A percentile compares a stretch with the other conserved stretches of the same genome.
These are phyloP conservation scores for Irpex sp. DNA, from an alignment of 1,284 basidiomycete genomes.

Conservation along the genomic window DNA sequence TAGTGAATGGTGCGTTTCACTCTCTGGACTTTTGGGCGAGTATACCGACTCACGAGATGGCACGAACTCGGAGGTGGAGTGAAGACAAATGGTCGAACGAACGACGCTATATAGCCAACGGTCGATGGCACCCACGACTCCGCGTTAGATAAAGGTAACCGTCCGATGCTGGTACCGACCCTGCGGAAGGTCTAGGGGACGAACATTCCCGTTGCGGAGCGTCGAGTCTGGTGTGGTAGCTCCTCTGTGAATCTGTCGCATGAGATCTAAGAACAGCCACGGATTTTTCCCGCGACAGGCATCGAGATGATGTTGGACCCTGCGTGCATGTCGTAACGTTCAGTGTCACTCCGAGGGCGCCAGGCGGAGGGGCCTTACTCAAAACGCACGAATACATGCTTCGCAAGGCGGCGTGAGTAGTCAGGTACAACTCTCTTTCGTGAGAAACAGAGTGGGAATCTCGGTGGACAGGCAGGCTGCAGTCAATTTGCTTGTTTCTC, in stretches of 20 bases:
- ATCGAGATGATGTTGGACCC: slow-evolving; percentile 13
- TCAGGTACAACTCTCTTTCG: slow-evolving; percentile 25
- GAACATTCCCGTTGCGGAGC: slow-evolving; percentile 10
- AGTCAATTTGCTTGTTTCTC: neutral
- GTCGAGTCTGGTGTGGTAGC: slow-evolving; percentile 4
- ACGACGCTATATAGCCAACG: slow-evolving; percentile 8
- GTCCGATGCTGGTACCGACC: slow-evolving; percentile 20
- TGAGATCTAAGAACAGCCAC: slow-evolving; percentile 13
- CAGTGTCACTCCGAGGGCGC: slow-evolving; percentile 15
- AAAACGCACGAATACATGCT: slow-evolving; percentile 16
- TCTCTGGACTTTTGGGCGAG: neutral
- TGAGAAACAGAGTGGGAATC: slow-evolving; percentile 11
- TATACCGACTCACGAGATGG: neutral
- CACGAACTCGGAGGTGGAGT: neutral
- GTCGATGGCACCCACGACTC: slow-evolving; percentile 11
- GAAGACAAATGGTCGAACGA: neutral
- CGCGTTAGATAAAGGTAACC: slow-evolving; percentile 12
- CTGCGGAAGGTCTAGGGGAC: slow-evolving; percentile 14
- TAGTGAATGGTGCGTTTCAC: neutral
- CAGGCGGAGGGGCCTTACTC: slow-evolving; percentile 11
- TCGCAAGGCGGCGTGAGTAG: slow-evolving; percentile 14
- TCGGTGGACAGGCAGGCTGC: neutral
- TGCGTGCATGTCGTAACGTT: slow-evolving; percentile 19
- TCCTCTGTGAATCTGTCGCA: slow-evolving; percentile 14
- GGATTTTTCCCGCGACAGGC: slow-evolving; percentile 11